Conservation (phyloP, 192 early-diverging fungal genomes). For the Physocladia obscura region DNA sequence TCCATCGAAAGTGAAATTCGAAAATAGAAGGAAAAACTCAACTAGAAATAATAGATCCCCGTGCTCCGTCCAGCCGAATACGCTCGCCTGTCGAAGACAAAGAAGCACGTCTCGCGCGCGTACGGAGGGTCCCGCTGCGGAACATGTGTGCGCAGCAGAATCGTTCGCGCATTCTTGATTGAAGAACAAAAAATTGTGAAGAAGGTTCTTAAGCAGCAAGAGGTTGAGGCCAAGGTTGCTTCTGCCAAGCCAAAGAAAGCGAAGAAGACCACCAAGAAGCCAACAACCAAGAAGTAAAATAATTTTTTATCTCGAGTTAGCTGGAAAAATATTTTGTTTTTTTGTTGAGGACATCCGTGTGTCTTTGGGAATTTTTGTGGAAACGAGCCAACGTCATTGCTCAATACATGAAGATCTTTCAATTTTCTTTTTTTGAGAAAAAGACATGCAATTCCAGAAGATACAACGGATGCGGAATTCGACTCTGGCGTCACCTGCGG, state of each 20-base stretch:
- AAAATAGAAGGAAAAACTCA: background rate
- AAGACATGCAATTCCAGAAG: no score
- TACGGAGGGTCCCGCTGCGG: slow-evolving; percentile 97
- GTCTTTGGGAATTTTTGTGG: no score
- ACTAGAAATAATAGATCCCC: slow-evolving; percentile 60
- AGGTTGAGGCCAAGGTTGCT: slow-evolving; percentile 44
- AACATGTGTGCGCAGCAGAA: slow-evolving; percentile 82
- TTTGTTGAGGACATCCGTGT: no score
- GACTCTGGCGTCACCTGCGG: no score
- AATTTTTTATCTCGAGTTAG: no score
- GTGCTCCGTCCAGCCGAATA: slow-evolving; percentile 91
- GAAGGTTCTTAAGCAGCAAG: slow-evolving; percentile 89
- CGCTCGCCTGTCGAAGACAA: slow-evolving; percentile 84
- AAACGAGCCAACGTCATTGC: no score
- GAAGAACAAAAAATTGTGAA: slow-evolving; percentile 99
- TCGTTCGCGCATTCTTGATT: slow-evolving; percentile 97
- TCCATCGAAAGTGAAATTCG: no score
- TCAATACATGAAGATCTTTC: no score
- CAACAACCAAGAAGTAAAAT: slow-evolving; percentile 19
- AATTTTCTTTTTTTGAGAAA: no score
- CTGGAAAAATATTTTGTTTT: no score
- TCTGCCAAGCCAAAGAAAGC: slow-evolving; percentile 28
- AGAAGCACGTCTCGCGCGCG: slow-evolving; percentile 91
- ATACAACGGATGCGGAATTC: no score
- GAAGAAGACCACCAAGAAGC: slow-evolving; percentile 23